phyloP scores from a whole-genome alignment of 495 filamentous ascomycete genomes.

The Pseudevernia furfuracea region DNA sequence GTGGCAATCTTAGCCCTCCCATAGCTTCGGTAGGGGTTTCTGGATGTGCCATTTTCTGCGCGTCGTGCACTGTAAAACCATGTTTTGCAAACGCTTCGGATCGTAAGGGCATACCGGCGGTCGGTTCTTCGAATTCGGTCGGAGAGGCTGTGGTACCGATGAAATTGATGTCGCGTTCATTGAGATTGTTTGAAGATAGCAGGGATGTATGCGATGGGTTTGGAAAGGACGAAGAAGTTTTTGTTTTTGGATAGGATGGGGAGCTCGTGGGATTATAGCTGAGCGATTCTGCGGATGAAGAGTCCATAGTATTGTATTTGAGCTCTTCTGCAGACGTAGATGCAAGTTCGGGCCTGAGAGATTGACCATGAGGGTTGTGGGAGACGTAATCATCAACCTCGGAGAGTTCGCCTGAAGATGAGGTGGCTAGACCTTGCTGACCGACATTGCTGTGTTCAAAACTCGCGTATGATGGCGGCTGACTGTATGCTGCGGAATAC shows the following conservation, averaged over 20 bases:
- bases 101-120: slow-evolving; percentile 10
- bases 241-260: slow-evolving; percentile 39
- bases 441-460: slow-evolving; percentile 53
- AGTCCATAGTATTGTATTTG: slow-evolving; percentile 28
- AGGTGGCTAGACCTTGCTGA: slow-evolving; percentile 52
- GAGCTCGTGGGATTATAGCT: slow-evolving; percentile 10
- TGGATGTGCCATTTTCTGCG: slow-evolving; percentile 27
- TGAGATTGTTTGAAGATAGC: slow-evolving; percentile 46
- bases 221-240: slow-evolving; percentile 45
- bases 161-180: slow-evolving; percentile 55
- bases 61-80: slow-evolving; percentile 26
- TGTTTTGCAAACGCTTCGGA: slow-evolving; percentile 26
- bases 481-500: slow-evolving; percentile 59
- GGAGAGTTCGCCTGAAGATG: slow-evolving; percentile 69
- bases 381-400: slow-evolving; percentile 60
- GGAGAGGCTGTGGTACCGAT: slow-evolving; percentile 35
- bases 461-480: slow-evolving; percentile 59
- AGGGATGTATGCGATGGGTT: slow-evolving; percentile 45
- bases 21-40: slow-evolving; percentile 19
- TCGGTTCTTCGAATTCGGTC: slow-evolving; percentile 21
- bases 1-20: slow-evolving; percentile 21
- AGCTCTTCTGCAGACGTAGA: slow-evolving; percentile 19
- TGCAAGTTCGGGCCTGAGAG: slow-evolving; percentile 14
- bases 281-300: slow-evolving; percentile 32
- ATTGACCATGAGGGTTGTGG: slow-evolving; percentile 10